Percentiles rank a stretch among this genome's conserved stretches.
These are phyloP conservation scores for Crithidia fasciculata DNA, from an alignment of 208 protist genomes.

Conservation along the genomic window DNA sequence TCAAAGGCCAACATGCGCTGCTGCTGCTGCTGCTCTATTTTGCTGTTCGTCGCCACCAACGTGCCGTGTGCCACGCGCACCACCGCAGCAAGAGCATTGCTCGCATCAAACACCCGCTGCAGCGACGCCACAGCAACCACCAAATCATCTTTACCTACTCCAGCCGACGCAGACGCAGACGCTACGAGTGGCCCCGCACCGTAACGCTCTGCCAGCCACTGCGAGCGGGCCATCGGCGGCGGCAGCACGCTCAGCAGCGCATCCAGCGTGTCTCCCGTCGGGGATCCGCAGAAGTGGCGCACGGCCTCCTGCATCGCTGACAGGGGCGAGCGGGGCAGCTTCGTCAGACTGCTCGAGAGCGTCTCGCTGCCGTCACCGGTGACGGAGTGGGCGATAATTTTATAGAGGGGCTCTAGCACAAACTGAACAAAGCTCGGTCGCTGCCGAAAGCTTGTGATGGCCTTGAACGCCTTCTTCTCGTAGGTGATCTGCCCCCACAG, in stretches of 20 bases:
- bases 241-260: constrained; percentile 75
- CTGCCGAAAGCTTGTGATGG: constrained; percentile 65
- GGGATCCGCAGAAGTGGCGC: constrained; percentile 65
- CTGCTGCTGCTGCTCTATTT: neutral
- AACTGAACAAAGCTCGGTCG: constrained; percentile 98
- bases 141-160: neutral
- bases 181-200: constrained; percentile 21
- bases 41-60: constrained; percentile 18
- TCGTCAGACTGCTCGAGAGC: constrained; percentile 50
- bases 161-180: neutral
- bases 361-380: constrained; percentile 58
- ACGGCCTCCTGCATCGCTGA: constrained; percentile 72
- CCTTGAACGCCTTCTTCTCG: constrained; percentile 65
- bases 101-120: constrained; percentile 51
- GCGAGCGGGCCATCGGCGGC: constrained; percentile 29
- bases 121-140: constrained; percentile 65
- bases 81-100: constrained; percentile 54
- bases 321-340: constrained; percentile 67
- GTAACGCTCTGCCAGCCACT: constrained; percentile 55
- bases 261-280: constrained; percentile 57
- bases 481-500: constrained; percentile 98
- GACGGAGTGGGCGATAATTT: constrained; percentile 91
- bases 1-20: constrained; percentile 59
- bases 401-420: constrained; percentile 99
- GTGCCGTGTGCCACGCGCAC: constrained; percentile 67